These are phyloP conservation scores for Vicia sativa DNA, from an alignment of 306 rosid species.

Conservation along the genomic window DNA sequence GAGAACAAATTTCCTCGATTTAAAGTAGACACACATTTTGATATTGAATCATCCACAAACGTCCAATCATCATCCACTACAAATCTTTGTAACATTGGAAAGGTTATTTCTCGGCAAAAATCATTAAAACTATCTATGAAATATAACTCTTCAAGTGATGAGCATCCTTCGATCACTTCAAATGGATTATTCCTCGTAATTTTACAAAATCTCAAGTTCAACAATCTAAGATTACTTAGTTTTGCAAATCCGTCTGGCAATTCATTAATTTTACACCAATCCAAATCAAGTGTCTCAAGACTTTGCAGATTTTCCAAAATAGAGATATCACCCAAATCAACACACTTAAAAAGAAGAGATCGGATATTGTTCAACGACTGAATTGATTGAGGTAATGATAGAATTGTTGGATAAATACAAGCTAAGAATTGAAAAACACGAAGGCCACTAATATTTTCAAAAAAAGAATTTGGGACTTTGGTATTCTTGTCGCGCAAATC, in stretches of 20 bases:
- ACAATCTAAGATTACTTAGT: conserved; percentile 7
- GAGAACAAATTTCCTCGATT: background rate
- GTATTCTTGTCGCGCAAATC: fast-evolving
- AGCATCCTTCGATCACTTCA: conserved; percentile 28
- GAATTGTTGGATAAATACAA: background rate
- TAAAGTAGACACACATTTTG: background rate
- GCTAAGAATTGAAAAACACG: background rate
- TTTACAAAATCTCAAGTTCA: fast-evolving
- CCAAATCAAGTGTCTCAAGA: conserved; percentile 27
- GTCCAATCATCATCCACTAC: fast-evolving
- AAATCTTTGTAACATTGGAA: conserved; percentile 5
- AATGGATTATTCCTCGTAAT: background rate
- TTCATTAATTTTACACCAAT: fast-evolving
- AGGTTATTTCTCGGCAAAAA: too few relatives aligned
- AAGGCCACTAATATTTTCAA: conserved; percentile 1
- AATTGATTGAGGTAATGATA: background rate
- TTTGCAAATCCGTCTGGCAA: background rate
- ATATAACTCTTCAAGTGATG: conserved; percentile 31
- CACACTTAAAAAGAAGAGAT: background rate
- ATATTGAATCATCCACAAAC: background rate
- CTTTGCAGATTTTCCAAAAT: background rate
- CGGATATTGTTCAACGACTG: background rate
- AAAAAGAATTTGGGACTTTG: background rate
- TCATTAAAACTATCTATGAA: background rate
- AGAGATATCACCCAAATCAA: background rate